Base-by-base conservation (phyloP, 2,329 filamentous ascomycete genomes). In the Daldinia sp. region DNA sequence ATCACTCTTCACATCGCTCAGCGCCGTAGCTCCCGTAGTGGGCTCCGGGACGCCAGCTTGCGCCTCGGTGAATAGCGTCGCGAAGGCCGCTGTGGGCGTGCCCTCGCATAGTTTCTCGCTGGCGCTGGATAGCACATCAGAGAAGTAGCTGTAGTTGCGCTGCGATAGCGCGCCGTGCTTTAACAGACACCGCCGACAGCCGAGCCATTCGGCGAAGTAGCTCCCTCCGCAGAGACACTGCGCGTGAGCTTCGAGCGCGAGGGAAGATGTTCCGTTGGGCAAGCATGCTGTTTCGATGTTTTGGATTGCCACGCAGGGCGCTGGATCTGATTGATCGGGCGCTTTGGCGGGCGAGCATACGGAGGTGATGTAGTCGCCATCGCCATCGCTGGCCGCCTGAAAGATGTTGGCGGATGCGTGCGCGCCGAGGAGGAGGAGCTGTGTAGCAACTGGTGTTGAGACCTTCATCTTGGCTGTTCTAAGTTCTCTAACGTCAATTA, bases 141-240 rank as follows among this genome's bases (percentile, higher is more conserved):
- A 61, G 70, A 75, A 80, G 61, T 75, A 76, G 9, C 64, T 65
- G 21, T 72, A 68, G 56, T 77, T 75, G 15, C 71, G 74, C 63
- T 76, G 73, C 23, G 73, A 76, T 39, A 78, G 77, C 6, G 74
- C 73, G 45, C 79, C 80, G 68, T 82, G 79, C 11, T 77, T 69
- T 39, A 72, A 72, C 11, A 80, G 72, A 66, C 80, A 83, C 29
- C 74, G 62, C 29, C 79, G 76, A 69, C 80, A 82, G 51, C 74
- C 77, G 8, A 72, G 55, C 78, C 79, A 81, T 61, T 81, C 77
- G 25, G 63, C 34, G 70, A 82, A 82, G 73, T 76, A 81, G 58
- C 73, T 76, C 34, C 80, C 77, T 8, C 70, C 70, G 71, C 80
- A 83, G 73, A 81, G 78, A 71, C 80, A 80, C 67, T 76, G 63